phyloP scores from a whole-genome alignment of 1,284 basidiomycete species.

The Ganoderma lucidum region DNA sequence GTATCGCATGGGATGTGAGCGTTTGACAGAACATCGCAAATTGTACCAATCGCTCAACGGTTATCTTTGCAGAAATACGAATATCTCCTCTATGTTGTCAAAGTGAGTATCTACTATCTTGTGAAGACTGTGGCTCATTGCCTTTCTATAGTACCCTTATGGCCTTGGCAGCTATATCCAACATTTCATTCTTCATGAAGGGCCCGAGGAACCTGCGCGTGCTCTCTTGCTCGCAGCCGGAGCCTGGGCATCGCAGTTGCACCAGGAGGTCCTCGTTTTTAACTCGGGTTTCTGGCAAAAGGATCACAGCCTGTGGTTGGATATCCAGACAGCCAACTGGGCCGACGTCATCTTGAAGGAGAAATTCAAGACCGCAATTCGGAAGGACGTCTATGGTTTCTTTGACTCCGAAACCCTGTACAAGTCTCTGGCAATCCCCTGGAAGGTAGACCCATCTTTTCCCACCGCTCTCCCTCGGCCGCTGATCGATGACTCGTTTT shows the following conservation, averaged over 20 bases:
- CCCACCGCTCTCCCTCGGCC: neutral
- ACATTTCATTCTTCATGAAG: conserved; percentile 67
- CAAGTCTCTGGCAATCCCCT: conserved; percentile 77
- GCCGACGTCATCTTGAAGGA: conserved; percentile 79
- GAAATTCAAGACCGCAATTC: conserved; percentile 69
- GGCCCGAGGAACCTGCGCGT: conserved; percentile 60
- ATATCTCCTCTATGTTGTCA: conserved; percentile 56
- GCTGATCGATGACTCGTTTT: neutral
- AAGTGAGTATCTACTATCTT: conserved; percentile 39
- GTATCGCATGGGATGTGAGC: conserved; percentile 66
- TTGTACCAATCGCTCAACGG: neutral
- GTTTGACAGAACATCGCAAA: neutral
- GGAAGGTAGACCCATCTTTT: conserved; percentile 64
- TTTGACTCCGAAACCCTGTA: conserved; percentile 77
- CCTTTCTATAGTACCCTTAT: conserved; percentile 51
- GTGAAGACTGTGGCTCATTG: neutral
- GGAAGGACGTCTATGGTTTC: conserved; percentile 81
- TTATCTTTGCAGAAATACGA: conserved; percentile 47
- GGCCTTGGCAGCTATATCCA: conserved; percentile 46
- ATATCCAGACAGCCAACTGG: conserved; percentile 80
- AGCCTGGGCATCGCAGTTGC: conserved; percentile 57
- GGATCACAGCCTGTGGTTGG: conserved; percentile 66
- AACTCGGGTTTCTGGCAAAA: conserved; percentile 76
- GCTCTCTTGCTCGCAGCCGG: conserved; percentile 63
- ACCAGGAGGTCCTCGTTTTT: conserved; percentile 81